phyloP scores from a whole-genome alignment of 495 filamentous ascomycete species.

The Daldinia decipiens region DNA sequence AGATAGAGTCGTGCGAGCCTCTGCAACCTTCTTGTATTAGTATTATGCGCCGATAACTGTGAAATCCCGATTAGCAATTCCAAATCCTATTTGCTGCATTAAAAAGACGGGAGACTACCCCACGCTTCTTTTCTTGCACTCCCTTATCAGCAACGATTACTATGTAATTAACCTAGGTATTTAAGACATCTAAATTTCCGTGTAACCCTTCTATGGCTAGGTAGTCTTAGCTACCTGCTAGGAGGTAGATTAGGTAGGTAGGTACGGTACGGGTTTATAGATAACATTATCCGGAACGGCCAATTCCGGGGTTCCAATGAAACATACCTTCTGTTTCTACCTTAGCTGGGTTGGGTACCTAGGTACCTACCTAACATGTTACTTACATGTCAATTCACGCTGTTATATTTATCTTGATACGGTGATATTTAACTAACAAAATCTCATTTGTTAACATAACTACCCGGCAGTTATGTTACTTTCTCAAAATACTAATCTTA shows the following conservation, averaged over 20 bases:
- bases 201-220: too few species aligned
- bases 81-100: slow-evolving; percentile 23
- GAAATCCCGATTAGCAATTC: slow-evolving; percentile 21
- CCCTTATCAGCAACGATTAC: not conserved
- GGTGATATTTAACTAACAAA: not conserved
- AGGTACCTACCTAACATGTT: too few species aligned
- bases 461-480: not conserved
- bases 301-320: slow-evolving; percentile 23
- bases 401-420: not conserved
- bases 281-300: not conserved
- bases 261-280: too few species aligned
- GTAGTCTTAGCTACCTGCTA: too few species aligned
- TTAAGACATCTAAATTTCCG: not conserved
- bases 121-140: not conserved
- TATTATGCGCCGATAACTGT: slow-evolving; percentile 6
- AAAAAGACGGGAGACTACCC: not conserved
- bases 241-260: too few species aligned
- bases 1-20: slow-evolving; percentile 19
- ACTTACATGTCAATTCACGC: not conserved
- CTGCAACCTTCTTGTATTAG: slow-evolving; percentile 36
- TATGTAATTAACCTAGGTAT: not conserved
- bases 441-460: not conserved
- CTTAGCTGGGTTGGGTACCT: not conserved
- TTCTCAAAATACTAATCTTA: too few species aligned
- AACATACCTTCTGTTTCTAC: slow-evolving; percentile 31